These are phyloP conservation scores for Cladorrhinum sp. DNA, from an alignment of 2,329 filamentous ascomycete genomes.

Conservation along the genomic window DNA sequence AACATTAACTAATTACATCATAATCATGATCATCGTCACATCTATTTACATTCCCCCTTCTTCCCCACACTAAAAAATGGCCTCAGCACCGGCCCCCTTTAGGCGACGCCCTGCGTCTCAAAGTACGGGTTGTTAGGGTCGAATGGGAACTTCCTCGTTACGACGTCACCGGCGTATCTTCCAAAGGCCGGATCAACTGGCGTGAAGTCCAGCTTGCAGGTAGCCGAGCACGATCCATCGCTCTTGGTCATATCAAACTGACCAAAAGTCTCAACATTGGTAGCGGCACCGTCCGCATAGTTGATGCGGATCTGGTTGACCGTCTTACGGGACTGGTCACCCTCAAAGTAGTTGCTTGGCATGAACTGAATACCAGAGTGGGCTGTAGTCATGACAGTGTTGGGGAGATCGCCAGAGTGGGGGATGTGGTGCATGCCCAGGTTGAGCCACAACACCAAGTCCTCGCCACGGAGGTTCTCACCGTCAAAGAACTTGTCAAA, in stretches of 20 bases:
- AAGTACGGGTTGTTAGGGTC: conserved; percentile 35
- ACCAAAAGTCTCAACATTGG: conserved; percentile 33
- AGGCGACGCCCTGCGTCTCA: conserved; percentile 26
- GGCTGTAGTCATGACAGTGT: conserved; percentile 49
- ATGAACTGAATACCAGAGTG: conserved; percentile 43
- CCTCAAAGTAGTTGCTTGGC: conserved; percentile 43
- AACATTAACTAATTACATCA: too few relatives aligned
- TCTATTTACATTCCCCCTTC: background rate
- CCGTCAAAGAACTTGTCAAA: conserved; percentile 49
- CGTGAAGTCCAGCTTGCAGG: conserved; percentile 30
- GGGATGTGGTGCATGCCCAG: conserved; percentile 57
- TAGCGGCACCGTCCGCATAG: conserved; percentile 32
- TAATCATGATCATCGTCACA: background rate
- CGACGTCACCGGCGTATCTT: conserved; percentile 34
- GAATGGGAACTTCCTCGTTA: conserved; percentile 39
- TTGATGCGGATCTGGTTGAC: conserved; percentile 41
- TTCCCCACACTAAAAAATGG: too few relatives aligned
- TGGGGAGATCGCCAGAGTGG: conserved; percentile 51
- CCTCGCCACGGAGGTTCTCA: conserved; percentile 42
- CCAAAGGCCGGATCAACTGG: conserved; percentile 28
- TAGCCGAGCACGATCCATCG: conserved; percentile 1
- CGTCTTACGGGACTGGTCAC: conserved; percentile 39
- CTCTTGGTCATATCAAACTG: conserved; percentile 23
- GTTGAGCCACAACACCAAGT: conserved; percentile 52
- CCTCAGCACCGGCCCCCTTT: too few relatives aligned